Evolutionary conservation across 75 land plant species (phyloP), one percentile per base, ranked within the genome.

Genomic region (Picea sitchensis): DNA sequence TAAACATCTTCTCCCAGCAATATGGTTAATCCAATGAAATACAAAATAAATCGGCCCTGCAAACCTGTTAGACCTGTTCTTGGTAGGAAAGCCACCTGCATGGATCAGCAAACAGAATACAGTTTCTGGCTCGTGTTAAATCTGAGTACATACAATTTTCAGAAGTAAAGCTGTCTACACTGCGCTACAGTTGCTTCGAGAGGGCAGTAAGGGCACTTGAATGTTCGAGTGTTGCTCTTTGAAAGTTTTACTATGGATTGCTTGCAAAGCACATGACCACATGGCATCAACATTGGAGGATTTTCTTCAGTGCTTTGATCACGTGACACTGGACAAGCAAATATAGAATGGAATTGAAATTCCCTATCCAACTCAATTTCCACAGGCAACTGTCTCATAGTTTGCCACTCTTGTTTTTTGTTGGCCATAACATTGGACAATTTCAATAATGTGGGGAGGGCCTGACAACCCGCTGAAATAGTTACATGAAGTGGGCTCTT

Each of bases 171-270:
- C 83, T 94, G 94, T 79, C 76, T 86, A 65, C 98, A 95, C 23
- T 87, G 85, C 11, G 84, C 23, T 11, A 82, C 79, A 18, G 78
- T 84, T 5, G 87, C 61, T 72, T 93, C 96, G 5, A 64, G 1
- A 1, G 96, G 98, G 77, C 98, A 95, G 60, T 95, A 96, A 0
- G 98, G 98, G 83, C 98, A 96, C 82, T 96, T 96, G 88, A 96
- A 96, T 32, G 85, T 51, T 54, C 86, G 79, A 17, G 87, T 76
- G 82, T 77, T 84, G 47, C 85, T 79, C 82, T 96, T 94, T 5
- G 98, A 89, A 51, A 94, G 82, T 88, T 92, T 94, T 60, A 75
- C 69, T 14, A 96, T 89, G 11, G 98, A 90, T 69, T 94, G 97
- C 84, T 88, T 92, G 85, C 93, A 96, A 32, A 96, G 89, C 6